Evolutionary conservation across 1,284 basidiomycete genomes (phyloP).

Genomic region (Marasmius fiardii): DNA sequence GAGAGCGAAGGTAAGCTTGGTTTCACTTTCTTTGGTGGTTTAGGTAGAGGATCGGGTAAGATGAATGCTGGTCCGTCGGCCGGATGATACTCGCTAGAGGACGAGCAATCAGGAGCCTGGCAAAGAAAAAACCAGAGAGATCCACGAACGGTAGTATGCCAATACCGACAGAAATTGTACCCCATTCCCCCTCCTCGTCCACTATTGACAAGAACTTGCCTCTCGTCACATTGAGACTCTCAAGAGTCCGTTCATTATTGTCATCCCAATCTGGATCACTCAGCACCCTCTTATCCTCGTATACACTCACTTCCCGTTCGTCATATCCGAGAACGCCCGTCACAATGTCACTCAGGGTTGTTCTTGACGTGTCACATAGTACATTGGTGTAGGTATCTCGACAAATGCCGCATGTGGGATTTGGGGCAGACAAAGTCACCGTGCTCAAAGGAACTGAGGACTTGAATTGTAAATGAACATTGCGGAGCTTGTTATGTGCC

Average conservation of each 20-base stretch:
- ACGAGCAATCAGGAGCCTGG: slow-evolving; percentile 3
- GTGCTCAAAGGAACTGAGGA: slow-evolving; percentile 71
- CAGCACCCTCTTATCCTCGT: slow-evolving; percentile 80
- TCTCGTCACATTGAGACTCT: slow-evolving; percentile 64
- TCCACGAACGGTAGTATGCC: slow-evolving; percentile 67
- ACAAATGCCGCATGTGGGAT: slow-evolving; percentile 80
- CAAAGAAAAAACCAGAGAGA: neutral
- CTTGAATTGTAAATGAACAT: slow-evolving; percentile 75
- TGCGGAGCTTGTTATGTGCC: slow-evolving; percentile 56
- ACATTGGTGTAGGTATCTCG: slow-evolving; percentile 80
- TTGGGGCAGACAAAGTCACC: slow-evolving; percentile 62
- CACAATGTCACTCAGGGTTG: slow-evolving; percentile 74
- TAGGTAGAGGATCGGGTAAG: slow-evolving; percentile 59
- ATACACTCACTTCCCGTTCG: slow-evolving; percentile 72
- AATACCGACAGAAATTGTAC: slow-evolving; percentile 72
- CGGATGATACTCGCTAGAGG: slow-evolving; percentile 47
- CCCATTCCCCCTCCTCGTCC: slow-evolving; percentile 82
- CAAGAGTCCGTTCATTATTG: slow-evolving; percentile 71
- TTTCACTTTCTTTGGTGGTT: slow-evolving; percentile 46
- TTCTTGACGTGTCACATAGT: slow-evolving; percentile 61
- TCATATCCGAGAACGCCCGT: slow-evolving; percentile 60
- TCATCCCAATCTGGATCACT: slow-evolving; percentile 91
- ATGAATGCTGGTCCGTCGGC: slow-evolving; percentile 48
- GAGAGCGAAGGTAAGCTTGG: slow-evolving; percentile 36
- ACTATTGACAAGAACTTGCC: slow-evolving; percentile 86